Conservation (phyloP, 2,329 filamentous ascomycete genomes). For the Aspergillus versicolor region DNA sequence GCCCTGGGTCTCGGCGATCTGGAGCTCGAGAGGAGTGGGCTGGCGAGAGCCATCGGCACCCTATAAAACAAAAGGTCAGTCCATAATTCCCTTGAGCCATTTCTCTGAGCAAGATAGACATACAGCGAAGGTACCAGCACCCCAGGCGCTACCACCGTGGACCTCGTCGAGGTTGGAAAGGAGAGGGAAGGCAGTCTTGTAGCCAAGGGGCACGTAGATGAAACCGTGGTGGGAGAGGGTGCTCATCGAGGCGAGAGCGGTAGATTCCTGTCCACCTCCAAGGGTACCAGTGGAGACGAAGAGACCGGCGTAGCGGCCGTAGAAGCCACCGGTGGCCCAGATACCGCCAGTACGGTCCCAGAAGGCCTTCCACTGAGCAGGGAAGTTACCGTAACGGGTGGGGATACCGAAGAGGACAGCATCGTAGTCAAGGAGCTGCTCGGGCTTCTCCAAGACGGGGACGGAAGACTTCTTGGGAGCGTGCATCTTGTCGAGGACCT, state of each 20-base stretch:
- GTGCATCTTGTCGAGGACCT: constrained; percentile 87
- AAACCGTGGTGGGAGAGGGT: constrained; percentile 92
- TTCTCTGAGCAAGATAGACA: constrained; percentile 23
- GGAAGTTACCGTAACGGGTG: constrained; percentile 96
- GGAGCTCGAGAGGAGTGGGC: constrained; percentile 71
- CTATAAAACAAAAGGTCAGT: constrained; percentile 30
- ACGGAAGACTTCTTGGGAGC: constrained; percentile 74
- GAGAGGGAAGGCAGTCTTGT: constrained; percentile 72
- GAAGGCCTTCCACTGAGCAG: constrained; percentile 82
- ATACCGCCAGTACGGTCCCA: constrained; percentile 88
- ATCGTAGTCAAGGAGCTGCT: constrained; percentile 72
- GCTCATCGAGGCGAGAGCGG: constrained; percentile 74
- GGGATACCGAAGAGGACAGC: constrained; percentile 92
- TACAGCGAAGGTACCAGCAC: constrained; percentile 84
- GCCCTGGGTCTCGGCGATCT: constrained; percentile 79
- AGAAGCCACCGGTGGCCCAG: constrained; percentile 73
- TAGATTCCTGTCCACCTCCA: constrained; percentile 93
- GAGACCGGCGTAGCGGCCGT: constrained; percentile 66
- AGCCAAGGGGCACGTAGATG: constrained; percentile 93
- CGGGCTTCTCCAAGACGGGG: constrained; percentile 60
- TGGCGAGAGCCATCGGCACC: constrained; percentile 76
- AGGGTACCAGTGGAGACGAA: constrained; percentile 84
- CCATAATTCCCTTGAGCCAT: neutral
- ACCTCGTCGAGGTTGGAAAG: constrained; percentile 74
- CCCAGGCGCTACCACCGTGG: constrained; percentile 87